Evolutionary conservation across 129 eudicot species (phyloP), one percentile per base, ranked within the genome.

Genomic region (Solidago caesia): DNA sequence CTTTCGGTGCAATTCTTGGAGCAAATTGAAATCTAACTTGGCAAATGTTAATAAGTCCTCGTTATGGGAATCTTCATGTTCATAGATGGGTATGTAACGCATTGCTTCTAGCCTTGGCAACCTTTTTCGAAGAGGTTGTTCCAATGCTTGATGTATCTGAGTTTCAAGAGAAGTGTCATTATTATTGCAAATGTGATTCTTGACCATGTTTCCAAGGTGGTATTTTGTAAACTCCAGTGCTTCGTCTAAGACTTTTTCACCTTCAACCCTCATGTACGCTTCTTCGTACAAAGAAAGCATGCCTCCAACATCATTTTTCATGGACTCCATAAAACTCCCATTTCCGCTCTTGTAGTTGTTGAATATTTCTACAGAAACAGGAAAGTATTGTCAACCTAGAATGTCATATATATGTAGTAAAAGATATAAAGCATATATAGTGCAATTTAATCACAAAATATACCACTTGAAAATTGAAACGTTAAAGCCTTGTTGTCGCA

Each of bases 241-340:
- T 7, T 60, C 65, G 4, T 27, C 65, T 27, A 60, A 13, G 3
- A 60, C 65, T 26, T 60, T 4, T 60, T 60, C 65, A 14, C 44
- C 65, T 60, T 60, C 65, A 0, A 60, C 5, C 44, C 65, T 60
- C 65, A 60, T 60, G 26, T 3, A 60, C 5, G 65, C 43, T 4
- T 42, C 65, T 60, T 60, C 65, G 8, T 60, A 60, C 11, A 60
- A 60, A 60, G n/a, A 39, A 60, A 60, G 65, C 42, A 16, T 60
- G 8, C 65, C 65, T 60, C 4, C 14, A 60, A 41, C 65, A 60
- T 60, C 65, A 27, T 27, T 26, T 21, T 41, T 8, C 26, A 27
- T 21, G 6, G 65, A 60, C 26, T 60, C 42, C n/a, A 21, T 60
- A 27, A 60, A 60, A 5, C 6, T 60, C 8, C 65, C 65, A 26